These are phyloP conservation scores for Cytidiella melzeri DNA, from an alignment of 768 basidiomycete species.

Conservation along the genomic window DNA sequence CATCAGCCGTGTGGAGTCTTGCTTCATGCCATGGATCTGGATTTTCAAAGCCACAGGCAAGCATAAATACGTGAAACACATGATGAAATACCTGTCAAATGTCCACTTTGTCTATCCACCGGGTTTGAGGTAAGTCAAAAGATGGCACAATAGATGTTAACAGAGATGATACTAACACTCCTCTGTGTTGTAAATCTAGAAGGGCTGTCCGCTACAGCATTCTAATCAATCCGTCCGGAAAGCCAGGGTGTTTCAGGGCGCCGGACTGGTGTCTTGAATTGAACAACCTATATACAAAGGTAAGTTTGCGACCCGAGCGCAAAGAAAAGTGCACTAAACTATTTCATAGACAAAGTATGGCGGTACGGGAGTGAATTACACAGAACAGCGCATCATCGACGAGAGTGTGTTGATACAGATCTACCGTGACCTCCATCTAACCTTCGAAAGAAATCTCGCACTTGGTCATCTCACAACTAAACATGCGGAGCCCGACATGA, in stretches of 20 bases:
- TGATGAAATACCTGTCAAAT: slow-evolving; percentile 19
- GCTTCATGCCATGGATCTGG: slow-evolving; percentile 23
- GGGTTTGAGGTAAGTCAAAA: not conserved
- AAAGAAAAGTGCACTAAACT: too few species aligned
- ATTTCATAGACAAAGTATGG: slow-evolving; percentile 30
- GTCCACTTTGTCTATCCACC: slow-evolving; percentile 18
- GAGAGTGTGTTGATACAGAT: slow-evolving; percentile 31
- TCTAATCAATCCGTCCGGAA: slow-evolving; percentile 33
- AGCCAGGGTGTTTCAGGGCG: slow-evolving; percentile 22
- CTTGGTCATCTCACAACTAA: not conserved
- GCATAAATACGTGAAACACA: slow-evolving; percentile 24
- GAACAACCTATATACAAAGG: slow-evolving; percentile 40
- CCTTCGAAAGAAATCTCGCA: not conserved
- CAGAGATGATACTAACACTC: too few species aligned
- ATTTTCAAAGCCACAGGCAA: slow-evolving; percentile 27
- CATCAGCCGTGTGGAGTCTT: slow-evolving; percentile 27
- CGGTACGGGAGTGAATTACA: slow-evolving; percentile 30
- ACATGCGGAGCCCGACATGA: not conserved
- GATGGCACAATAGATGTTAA: too few species aligned
- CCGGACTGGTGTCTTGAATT: slow-evolving; percentile 38
- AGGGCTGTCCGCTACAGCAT: slow-evolving; percentile 18
- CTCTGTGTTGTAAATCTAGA: too few species aligned
- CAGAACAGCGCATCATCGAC: slow-evolving; percentile 25
- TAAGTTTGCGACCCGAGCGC: slow-evolving; percentile 4
- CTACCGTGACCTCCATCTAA: slow-evolving; percentile 15